Base-by-base conservation (phyloP, 2,329 filamentous ascomycete species). In the Ascocoryne sarcoides region DNA sequence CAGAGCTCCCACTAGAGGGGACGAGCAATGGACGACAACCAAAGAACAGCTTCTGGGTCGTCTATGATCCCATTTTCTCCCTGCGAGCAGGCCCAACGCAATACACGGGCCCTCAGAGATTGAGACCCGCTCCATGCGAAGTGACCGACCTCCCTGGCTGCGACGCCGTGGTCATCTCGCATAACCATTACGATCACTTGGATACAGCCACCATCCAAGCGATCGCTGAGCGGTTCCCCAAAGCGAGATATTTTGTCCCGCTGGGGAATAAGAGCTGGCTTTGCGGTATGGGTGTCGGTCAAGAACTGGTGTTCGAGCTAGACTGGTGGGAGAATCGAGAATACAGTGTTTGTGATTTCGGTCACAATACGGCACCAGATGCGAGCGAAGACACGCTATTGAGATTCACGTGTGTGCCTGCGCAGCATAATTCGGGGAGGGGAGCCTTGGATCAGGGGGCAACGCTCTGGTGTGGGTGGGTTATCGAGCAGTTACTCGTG, bases 311-410 rank as follows among this genome's bases (percentile, higher is more conserved):
- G 39, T 90, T 84, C 0, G 89, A 95, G 64, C 63, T 95, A 52
- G 89, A 95, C 63, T 95, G 89, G 89, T 95, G 89, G 89, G 81
- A 94, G 52, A 79, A 84, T 45, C 71, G 76, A 9, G 79, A 89
- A 32, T 63, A 93, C 15, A 75, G 66, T 0, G 63, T 93, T 18
- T 42, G 49, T 46, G 56, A 39, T 56, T 47, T 46, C 50, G 56
- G 43, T 40, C 47, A 12, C 35, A 37, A 3, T 40, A 43, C n/a
- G 42, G 34, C 12, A 52, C 83, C 93, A 46, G 69, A 66, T 3
- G 84, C 84, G 2, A 76, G 68, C 7, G 72, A 95, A 34, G 45
- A 46, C 9, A 38, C 41, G 17, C 16, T 36, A 12, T 9, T 53
- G 14, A 18, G 39, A 28, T 48, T 53, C 31, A 79, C 77, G 4